Conservation (phyloP, 1,284 basidiomycete species). For the Cutaneotrichosporon mucoides region DNA sequence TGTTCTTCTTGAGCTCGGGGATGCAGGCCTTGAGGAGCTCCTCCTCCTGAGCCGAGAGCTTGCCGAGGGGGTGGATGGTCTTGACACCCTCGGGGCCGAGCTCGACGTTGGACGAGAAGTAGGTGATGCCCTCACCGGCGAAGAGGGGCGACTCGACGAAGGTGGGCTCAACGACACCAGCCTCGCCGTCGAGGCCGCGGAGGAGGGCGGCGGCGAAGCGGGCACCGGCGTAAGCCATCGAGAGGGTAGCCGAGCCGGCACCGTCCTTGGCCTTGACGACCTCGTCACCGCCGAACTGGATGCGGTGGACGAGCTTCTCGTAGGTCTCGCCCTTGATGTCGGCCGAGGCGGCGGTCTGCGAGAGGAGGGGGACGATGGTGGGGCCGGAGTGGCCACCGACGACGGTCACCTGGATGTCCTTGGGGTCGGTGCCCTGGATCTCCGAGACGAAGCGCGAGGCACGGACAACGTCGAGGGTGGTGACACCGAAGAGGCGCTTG, state of each 20-base stretch:
- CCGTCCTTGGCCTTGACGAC: slow-evolving; percentile 91
- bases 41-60: slow-evolving; percentile 72
- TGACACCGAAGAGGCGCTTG: slow-evolving; percentile 92
- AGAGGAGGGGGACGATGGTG: slow-evolving; percentile 94
- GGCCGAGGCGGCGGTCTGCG: slow-evolving; percentile 68
- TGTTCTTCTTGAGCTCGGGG: slow-evolving; percentile 94
- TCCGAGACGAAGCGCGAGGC: slow-evolving; percentile 92
- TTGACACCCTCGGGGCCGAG: slow-evolving; percentile 82
- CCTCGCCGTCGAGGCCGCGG: slow-evolving; percentile 81
- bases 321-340: slow-evolving; percentile 55
- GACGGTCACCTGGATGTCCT: slow-evolving; percentile 69
- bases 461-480: slow-evolving; percentile 96
- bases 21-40: slow-evolving; percentile 80
- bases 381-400: slow-evolving; percentile 95
- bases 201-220: slow-evolving; percentile 77
- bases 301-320: slow-evolving; percentile 72
- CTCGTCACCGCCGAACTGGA: slow-evolving; percentile 93
- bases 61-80: slow-evolving; percentile 78
- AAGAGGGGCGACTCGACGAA: slow-evolving; percentile 81
- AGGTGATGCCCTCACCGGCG: slow-evolving; percentile 68
- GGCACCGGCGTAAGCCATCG: slow-evolving; percentile 85
- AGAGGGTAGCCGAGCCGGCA: slow-evolving; percentile 77
- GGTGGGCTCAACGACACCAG: slow-evolving; percentile 75
- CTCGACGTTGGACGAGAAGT: slow-evolving; percentile 78
- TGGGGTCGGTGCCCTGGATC: slow-evolving; percentile 60